Evolutionary conservation across 2,329 filamentous ascomycete genomes (phyloP), one percentile per base, ranked within the genome.

Genomic region (Lasiodiplodia theobromae): DNA sequence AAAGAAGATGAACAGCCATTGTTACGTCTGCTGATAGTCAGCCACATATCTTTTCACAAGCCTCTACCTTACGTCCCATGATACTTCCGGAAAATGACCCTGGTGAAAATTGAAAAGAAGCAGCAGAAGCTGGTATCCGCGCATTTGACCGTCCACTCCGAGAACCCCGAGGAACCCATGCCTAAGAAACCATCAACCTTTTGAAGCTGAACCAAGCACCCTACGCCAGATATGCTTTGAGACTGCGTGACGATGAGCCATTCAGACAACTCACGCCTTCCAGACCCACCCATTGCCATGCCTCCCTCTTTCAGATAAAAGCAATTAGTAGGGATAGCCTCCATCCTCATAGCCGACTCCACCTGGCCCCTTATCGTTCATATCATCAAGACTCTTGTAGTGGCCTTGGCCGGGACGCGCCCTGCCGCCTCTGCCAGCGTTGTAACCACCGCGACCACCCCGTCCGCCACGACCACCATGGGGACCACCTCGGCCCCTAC

Each of bases 321-420:
- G 10, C 63, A n/a, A 6, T 49, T 18, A 67, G 53, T 67, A 67
- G 18, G 40, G 38, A 52, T 51, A 67, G 16, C 65, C 65, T 16
- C 65, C 65, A 40, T 67, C 65, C 21, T 67, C 65, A 5, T 67
- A 67, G 6, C 52, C 65, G 28, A 66, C 23, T 1, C 63, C 63
- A n/a, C 65, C 65, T 14, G 53, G 40, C 18, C 53, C 65, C 38
- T 57, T 67, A 16, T 67, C 65, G 38, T 53, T 51, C 65, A 80
- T 79, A 71, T 83, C 82, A 69, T 84, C 82, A 31, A 84, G 74
- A 70, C 80, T 82, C 62, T 77, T 74, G 71, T 84, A 84, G 47
- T 78, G 76, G 14, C 74, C 74, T 25, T 64, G 60, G 16, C 60
- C 60, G 10, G 73, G 73, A 57, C 77, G 69, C 18, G 72, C 70